A percentile compares a stretch with the other conserved stretches of the same genome.
phyloP scores from a whole-genome alignment of 345 rosid species.

The Aquilaria sinensis region DNA sequence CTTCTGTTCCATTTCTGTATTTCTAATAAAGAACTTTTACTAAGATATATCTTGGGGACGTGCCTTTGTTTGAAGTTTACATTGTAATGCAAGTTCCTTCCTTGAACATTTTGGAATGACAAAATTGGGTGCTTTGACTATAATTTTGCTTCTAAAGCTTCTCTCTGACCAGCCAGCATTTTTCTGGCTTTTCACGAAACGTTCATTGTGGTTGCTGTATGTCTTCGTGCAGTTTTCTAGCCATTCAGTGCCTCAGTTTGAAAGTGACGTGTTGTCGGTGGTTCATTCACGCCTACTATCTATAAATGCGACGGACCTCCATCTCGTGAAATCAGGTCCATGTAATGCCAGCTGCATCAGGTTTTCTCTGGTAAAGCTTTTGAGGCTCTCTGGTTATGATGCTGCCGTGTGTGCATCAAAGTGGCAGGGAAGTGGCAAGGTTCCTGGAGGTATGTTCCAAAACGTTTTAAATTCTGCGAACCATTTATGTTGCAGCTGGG shows the following conservation, averaged over 20 bases:
- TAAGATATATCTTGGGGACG: too few relatives aligned
- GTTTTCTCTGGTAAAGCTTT: constrained; percentile 61
- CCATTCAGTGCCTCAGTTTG: constrained; percentile 45
- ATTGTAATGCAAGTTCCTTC: too few relatives aligned
- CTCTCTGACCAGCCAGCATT: neutral
- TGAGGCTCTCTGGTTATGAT: constrained; percentile 72
- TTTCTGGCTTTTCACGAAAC: too few relatives aligned
- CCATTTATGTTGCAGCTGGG: neutral
- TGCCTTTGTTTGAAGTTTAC: too few relatives aligned
- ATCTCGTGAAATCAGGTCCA: constrained; percentile 44
- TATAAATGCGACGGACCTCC: constrained; percentile 52
- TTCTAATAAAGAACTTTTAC: too few relatives aligned
- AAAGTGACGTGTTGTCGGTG: constrained; percentile 49
- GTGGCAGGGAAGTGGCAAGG: constrained; percentile 83
- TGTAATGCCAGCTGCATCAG: constrained; percentile 84
- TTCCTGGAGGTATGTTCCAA: constrained; percentile 75
- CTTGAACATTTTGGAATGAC: too few relatives aligned
- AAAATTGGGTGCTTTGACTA: too few relatives aligned
- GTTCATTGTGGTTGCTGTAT: neutral
- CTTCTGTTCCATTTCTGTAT: too few relatives aligned
- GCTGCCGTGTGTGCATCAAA: constrained; percentile 79
- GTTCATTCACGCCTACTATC: constrained; percentile 61
- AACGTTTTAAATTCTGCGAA: neutral
- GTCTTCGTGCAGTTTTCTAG: constrained; percentile 45
- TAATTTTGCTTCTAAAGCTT: neutral